Evolutionary conservation across 2,329 filamentous ascomycete species (phyloP).

Genomic region (Emmonsia crescens): DNA sequence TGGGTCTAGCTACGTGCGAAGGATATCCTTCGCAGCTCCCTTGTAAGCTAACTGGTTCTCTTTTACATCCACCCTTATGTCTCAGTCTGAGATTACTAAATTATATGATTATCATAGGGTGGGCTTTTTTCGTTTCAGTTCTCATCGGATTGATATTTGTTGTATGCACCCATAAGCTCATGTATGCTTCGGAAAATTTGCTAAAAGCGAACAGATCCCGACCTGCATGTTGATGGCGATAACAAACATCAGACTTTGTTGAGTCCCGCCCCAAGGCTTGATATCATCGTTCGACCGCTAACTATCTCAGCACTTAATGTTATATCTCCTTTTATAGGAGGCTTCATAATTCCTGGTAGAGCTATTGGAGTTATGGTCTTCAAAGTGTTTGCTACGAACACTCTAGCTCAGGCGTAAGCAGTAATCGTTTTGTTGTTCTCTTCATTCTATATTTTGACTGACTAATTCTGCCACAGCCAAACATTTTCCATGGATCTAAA

Average conservation of each 20-base stretch:
- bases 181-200: slow-evolving; percentile 2
- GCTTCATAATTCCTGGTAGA: slow-evolving; percentile 19
- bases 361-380: slow-evolving; percentile 20
- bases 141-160: background rate
- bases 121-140: background rate
- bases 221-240: slow-evolving; percentile 18
- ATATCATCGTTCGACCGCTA: background rate
- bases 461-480: slow-evolving; percentile 4
- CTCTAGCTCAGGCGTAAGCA: slow-evolving; percentile 17
- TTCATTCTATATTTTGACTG: background rate
- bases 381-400: slow-evolving; percentile 20
- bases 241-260: slow-evolving; percentile 17
- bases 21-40: background rate
- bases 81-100: background rate
- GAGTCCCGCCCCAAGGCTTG: background rate
- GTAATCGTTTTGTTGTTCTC: background rate
- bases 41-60: background rate
- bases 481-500: slow-evolving; percentile 9
- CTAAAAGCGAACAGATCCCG: slow-evolving; percentile 11
- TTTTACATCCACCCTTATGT: background rate
- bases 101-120: background rate
- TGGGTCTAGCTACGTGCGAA: background rate
- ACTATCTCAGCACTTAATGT: slow-evolving; percentile 16
- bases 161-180: background rate
- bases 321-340: slow-evolving; percentile 17